Evolutionary conservation across 768 basidiomycete species (phyloP).

Genomic region (Floccularia luteovirens): DNA sequence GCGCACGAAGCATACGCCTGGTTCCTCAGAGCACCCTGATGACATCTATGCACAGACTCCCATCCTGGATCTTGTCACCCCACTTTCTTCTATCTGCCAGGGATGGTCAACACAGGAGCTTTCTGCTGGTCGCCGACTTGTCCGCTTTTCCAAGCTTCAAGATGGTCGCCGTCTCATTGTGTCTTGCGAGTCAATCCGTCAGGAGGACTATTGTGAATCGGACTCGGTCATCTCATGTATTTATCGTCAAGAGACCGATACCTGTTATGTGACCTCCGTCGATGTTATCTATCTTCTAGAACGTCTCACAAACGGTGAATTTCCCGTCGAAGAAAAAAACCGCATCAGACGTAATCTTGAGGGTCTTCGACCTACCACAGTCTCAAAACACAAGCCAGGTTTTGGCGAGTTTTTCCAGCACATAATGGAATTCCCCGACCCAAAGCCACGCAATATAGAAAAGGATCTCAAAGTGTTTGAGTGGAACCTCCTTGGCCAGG

Average conservation of each 20-base stretch:
- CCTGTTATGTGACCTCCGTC: constrained; percentile 89
- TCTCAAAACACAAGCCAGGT: constrained; percentile 78
- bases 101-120: constrained; percentile 65
- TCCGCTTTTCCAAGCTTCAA: constrained; percentile 76
- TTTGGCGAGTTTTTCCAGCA: constrained; percentile 87
- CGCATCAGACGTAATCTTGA: constrained; percentile 92
- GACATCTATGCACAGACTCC: constrained; percentile 45
- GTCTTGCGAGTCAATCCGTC: constrained; percentile 68
- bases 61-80: constrained; percentile 52
- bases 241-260: constrained; percentile 67
- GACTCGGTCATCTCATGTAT: constrained; percentile 94
- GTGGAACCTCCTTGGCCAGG: constrained; percentile 64
- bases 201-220: constrained; percentile 63
- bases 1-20: constrained; percentile 29
- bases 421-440: constrained; percentile 94
- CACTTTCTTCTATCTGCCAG: constrained; percentile 42
- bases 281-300: constrained; percentile 94
- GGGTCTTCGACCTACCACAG: constrained; percentile 83
- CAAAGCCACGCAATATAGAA: constrained; percentile 94
- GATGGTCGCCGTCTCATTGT: constrained; percentile 72
- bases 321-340: constrained; percentile 95
- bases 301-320: constrained; percentile 63
- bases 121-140: constrained; percentile 67
- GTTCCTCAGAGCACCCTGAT: constrained; percentile 21
- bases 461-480: constrained; percentile 91